Base-by-base conservation (phyloP, 768 basidiomycete genomes). In the Hysterangium stoloniferum region DNA sequence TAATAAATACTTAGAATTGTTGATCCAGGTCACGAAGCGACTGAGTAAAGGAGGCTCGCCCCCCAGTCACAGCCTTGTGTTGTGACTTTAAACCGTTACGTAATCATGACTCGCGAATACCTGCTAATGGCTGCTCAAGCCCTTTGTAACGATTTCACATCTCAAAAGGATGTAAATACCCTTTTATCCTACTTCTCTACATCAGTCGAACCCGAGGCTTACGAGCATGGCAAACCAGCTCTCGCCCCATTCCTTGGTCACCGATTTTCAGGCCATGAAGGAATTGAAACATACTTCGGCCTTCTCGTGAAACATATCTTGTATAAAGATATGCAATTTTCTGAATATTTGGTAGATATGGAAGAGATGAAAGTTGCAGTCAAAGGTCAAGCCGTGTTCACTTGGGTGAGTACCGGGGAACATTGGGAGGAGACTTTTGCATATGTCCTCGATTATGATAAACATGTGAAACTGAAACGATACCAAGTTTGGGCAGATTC, bases 401-500 rank as follows among this genome's bases (percentile, higher is more conserved):
- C 71, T 2, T 83, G 82, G 82, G 60, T 58, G 50, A 64, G 68
- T 54, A 77, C 76, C 4, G 58, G 61, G 37, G 67, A 82, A 15
- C n/a, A n/a, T n/a, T 84, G 82, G 82, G 64, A 77, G 24, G 82
- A 84, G 66, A 71, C 68, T 13, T 84, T 84, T 57, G 64, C 68
- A 7, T 82, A 82, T 56, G 67, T 74, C 15, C 62, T 84, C 54
- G 77, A 78, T 59, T 82, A 82, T 59, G 80, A 82, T 48, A 68
- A 76, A 20, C 70, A 73, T 25, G 59, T 64, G 48, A 82, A 76
- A 62, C 66, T 84, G n/a, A 67, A 67, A 20, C 66, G 71, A 36
- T 82, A 80, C 69, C 76, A 84, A 58, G 71, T 84, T 2, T 84
- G 82, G 81, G 79, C 78, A 9, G 82, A 84, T 62, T 77, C 80